Base-by-base conservation (phyloP, 306 rosid genomes). In the Vigna hirtella region DNA sequence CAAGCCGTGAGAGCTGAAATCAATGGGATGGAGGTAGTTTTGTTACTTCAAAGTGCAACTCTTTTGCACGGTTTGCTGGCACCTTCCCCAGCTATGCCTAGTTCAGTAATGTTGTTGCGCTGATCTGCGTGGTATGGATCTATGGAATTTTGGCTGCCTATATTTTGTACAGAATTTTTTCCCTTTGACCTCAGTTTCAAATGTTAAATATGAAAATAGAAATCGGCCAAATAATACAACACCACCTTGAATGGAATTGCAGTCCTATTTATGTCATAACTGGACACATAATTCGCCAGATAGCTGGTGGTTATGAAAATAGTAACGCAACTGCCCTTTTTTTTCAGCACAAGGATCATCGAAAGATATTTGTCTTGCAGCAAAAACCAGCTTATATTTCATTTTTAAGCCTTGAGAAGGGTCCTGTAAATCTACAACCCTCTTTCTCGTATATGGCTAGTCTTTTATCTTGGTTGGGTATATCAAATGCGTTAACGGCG, bases 181-280 rank as follows among this genome's bases (percentile, higher is more conserved):
- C 30, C 13, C 42, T 18, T 17, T 81, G 30, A 82, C 84, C 84
- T 79, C 84, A 72, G 85, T 82, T 79, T 49, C 72, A 82, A 80
- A 68, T 84, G 79, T 86, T 55, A 53, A 84, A 77, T 79, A 87
- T 74, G 69, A 78, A 77, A 76, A 83, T 47, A 80, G 90, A 83
- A 78, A 81, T 83, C 74, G 86, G 73, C 79, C 63, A 79, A 89
- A 87, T 87, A 86, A 89, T 88, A 86, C 89, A 72, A 76, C 84
- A 50, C 69, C 79, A 24, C n/a, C 36, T 50, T 74, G 79, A 57
- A 79, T 70, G 77, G 81, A 76, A 62, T 56, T 78, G 47, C 64
- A 15, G 20, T 47, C 12, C 15, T 36, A 69, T 73, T 30, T 79
- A 16, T 34, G 32, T 36, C 45, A 13, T 22, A 24, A 63, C 28